Evolutionary conservation across 1,284 basidiomycete genomes (phyloP).

Genomic region (Pseudozyma tsukubaensis): DNA sequence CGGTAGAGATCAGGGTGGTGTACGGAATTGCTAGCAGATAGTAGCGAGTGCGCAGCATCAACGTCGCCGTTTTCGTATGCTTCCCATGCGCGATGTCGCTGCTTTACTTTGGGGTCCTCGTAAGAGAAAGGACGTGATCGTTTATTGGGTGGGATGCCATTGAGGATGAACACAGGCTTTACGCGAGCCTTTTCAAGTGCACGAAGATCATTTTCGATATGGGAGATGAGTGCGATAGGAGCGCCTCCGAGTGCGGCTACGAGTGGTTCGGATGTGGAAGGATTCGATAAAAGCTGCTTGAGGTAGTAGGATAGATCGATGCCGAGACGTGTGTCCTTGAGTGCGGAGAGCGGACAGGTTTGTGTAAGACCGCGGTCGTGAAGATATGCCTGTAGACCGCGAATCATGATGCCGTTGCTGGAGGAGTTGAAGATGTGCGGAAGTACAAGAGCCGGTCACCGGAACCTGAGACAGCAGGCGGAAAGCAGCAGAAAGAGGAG

Average conservation of each 20-base stretch:
- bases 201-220: slow-evolving; percentile 91
- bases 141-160: slow-evolving; percentile 73
- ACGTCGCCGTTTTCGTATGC: slow-evolving; percentile 71
- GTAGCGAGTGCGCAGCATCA: slow-evolving; percentile 83
- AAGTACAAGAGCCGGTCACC: slow-evolving; percentile 1
- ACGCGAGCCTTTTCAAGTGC: slow-evolving; percentile 88
- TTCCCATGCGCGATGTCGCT: slow-evolving; percentile 63
- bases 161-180: slow-evolving; percentile 97
- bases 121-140: slow-evolving; percentile 59
- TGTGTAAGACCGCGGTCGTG: slow-evolving; percentile 86
- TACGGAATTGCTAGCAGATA: slow-evolving; percentile 78
- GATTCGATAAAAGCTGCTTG: slow-evolving; percentile 79
- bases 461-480: slow-evolving; percentile 1
- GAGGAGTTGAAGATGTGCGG: background rate
- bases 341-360: slow-evolving; percentile 81
- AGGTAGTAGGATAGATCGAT: slow-evolving; percentile 96
- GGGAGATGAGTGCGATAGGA: slow-evolving; percentile 75
- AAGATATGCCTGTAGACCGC: slow-evolving; percentile 69
- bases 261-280: slow-evolving; percentile 83
- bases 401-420: slow-evolving; percentile 29
- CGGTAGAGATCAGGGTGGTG: slow-evolving; percentile 83
- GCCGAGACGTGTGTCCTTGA: slow-evolving; percentile 92
- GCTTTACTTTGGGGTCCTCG: slow-evolving; percentile 62
- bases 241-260: slow-evolving; percentile 93
- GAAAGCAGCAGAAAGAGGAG: background rate